Evolutionary conservation across 106 monocot genomes (phyloP).

Genomic region (Allium cepa): DNA sequence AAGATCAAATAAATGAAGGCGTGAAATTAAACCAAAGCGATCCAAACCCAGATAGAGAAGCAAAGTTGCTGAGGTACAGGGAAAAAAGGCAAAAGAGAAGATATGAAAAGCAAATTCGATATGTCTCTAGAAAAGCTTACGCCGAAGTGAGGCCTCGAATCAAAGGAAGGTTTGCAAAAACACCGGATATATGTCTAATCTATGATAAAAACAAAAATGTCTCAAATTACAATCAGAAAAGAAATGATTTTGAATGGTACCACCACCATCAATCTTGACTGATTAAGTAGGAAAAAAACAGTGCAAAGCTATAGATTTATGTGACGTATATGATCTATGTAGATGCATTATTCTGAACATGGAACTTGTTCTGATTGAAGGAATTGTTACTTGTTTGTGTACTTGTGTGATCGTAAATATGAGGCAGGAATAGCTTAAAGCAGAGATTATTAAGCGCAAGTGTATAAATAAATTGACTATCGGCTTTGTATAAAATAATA

Average conservation of each 20-base stretch:
- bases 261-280: neutral
- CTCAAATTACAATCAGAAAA: constrained; percentile 16
- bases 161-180: constrained; percentile 35
- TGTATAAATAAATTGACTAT: too few relatives aligned
- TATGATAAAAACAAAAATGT: neutral
- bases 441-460: too few relatives aligned
- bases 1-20: neutral
- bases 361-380: too few relatives aligned
- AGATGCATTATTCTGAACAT: too few relatives aligned
- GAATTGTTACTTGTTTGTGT: too few relatives aligned
- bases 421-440: too few relatives aligned
- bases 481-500: too few relatives aligned
- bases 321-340: too few relatives aligned
- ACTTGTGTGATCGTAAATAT: too few relatives aligned
- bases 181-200: constrained; percentile 8
- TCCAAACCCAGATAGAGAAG: constrained; percentile 22
- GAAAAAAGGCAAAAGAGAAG: constrained; percentile 45
- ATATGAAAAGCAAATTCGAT: constrained; percentile 44
- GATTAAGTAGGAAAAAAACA: neutral
- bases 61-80: constrained; percentile 40
- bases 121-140: constrained; percentile 35
- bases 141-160: constrained; percentile 41
- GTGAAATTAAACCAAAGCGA: constrained; percentile 5
- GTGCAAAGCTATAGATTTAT: too few relatives aligned
- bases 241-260: constrained; percentile 31